phyloP scores from a whole-genome alignment of 176 grass and related monocot genomes.

The Raddia distichophylla region DNA sequence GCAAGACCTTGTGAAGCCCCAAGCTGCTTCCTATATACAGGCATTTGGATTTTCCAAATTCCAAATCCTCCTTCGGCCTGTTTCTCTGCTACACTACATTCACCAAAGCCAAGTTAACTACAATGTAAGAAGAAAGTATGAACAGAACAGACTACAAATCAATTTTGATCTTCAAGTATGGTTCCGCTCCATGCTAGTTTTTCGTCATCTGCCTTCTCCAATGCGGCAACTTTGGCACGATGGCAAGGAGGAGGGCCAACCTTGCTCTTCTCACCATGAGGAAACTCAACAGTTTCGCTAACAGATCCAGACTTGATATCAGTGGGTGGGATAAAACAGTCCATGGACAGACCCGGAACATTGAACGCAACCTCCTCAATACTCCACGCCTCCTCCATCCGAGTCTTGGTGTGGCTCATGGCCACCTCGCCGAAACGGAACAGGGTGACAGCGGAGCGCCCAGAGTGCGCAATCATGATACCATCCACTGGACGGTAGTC shows the following conservation, averaged over 20 bases:
- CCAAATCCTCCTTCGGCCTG: conserved; percentile 43
- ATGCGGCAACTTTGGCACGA: conserved; percentile 50
- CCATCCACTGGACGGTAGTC: conserved; percentile 78
- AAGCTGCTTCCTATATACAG: conserved; percentile 53
- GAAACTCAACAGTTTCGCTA: conserved; percentile 52
- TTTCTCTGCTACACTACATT: conserved; percentile 53
- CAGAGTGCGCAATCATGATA: conserved; percentile 70
- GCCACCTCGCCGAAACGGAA: conserved; percentile 80
- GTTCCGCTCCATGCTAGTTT: conserved; percentile 49
- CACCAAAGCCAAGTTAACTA: conserved; percentile 46
- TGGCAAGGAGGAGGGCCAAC: conserved; percentile 24
- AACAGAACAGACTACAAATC: conserved; percentile 40
- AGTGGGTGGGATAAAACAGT: conserved; percentile 79
- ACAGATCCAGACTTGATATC: conserved; percentile 70
- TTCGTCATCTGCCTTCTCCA: conserved; percentile 43
- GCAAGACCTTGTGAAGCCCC: conserved; percentile 46
- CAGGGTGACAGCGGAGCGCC: conserved; percentile 62
- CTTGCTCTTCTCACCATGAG: conserved; percentile 50
- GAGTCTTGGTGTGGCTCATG: conserved; percentile 79
- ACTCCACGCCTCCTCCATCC: conserved; percentile 81
- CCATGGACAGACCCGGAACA: conserved; percentile 68
- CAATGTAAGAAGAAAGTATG: conserved; percentile 48
- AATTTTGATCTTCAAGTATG: conserved; percentile 29
- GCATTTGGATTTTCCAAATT: conserved; percentile 43
- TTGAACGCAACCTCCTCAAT: conserved; percentile 87